Conservation (phyloP, 2,329 filamentous ascomycete species). For the Grosmannia clavigera region DNA sequence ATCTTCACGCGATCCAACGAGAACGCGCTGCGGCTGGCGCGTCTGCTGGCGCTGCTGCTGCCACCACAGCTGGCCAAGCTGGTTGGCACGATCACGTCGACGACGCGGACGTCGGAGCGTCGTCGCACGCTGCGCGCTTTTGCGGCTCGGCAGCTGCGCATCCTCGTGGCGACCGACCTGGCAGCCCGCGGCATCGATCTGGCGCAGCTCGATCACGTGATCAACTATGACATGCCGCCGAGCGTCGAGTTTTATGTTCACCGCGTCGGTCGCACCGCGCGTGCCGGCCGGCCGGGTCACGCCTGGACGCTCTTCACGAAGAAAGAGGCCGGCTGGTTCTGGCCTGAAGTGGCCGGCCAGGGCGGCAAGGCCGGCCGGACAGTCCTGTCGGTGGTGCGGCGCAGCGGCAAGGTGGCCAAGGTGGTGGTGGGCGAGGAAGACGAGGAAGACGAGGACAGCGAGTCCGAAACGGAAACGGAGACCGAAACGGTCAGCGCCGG, state of each 20-base stretch:
- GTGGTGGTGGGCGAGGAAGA: slow-evolving; percentile 26
- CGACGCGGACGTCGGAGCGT: slow-evolving; percentile 59
- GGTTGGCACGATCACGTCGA: slow-evolving; percentile 64
- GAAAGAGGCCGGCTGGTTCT: slow-evolving; percentile 83
- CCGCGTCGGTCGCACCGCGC: slow-evolving; percentile 79
- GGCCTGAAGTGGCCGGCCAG: slow-evolving; percentile 60
- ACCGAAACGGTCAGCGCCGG: slow-evolving; percentile 11
- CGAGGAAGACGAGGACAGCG: slow-evolving; percentile 20
- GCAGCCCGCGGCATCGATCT: slow-evolving; percentile 84
- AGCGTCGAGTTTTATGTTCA: slow-evolving; percentile 79
- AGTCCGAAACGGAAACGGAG: slow-evolving; percentile 18
- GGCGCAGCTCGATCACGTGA: slow-evolving; percentile 63
- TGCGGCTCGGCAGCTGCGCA: slow-evolving; percentile 43
- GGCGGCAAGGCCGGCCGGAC: slow-evolving; percentile 26
- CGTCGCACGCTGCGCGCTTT: slow-evolving; percentile 59
- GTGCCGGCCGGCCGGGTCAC: slow-evolving; percentile 61
- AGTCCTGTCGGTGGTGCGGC: slow-evolving; percentile 22
- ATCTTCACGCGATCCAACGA: slow-evolving; percentile 91
- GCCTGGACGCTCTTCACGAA: slow-evolving; percentile 83
- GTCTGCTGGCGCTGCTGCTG: slow-evolving; percentile 58
- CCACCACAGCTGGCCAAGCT: slow-evolving; percentile 39
- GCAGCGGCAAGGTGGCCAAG: slow-evolving; percentile 33
- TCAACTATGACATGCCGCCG: slow-evolving; percentile 87
- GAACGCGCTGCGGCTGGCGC: slow-evolving; percentile 71
- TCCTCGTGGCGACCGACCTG: slow-evolving; percentile 87